phyloP scores from a whole-genome alignment of 768 basidiomycete genomes.

The Gloeophyllum trabeum region DNA sequence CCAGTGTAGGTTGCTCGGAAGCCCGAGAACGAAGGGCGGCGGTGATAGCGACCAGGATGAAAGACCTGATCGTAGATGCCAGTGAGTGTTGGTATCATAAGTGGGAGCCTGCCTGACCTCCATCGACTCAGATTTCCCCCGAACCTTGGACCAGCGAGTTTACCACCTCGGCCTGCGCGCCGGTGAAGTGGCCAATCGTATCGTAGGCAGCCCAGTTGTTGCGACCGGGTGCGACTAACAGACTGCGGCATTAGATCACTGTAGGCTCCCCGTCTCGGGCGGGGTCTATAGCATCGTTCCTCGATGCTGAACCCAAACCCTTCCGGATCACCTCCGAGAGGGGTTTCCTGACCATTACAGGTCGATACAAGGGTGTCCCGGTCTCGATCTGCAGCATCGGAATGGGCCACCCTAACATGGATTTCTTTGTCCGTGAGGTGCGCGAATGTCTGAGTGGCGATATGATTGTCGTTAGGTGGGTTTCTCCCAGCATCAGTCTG shows the following conservation, averaged over 20 bases:
- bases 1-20: too few species aligned
- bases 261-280: constrained; percentile 69
- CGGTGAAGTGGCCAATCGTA: constrained; percentile 75
- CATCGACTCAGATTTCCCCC: constrained; percentile 53
- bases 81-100: constrained; percentile 31
- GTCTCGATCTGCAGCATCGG: constrained; percentile 72
- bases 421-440: constrained; percentile 77
- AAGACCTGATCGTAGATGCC: constrained; percentile 50
- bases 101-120: neutral
- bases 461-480: constrained; percentile 38
- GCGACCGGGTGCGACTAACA: neutral
- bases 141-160: constrained; percentile 59
- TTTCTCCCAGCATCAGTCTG: constrained; percentile 2
- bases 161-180: constrained; percentile 69
- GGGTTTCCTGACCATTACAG: constrained; percentile 45
- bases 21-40: too few species aligned
- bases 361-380: constrained; percentile 35
- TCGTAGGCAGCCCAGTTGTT: constrained; percentile 43
- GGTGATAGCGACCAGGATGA: constrained; percentile 42
- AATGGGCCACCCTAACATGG: constrained; percentile 76
- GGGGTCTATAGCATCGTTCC: constrained; percentile 37
- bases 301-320: constrained; percentile 47
- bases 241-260: constrained; percentile 36
- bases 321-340: constrained; percentile 63
- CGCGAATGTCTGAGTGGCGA: constrained; percentile 63